These are phyloP conservation scores for Prosopis cineraria DNA, from an alignment of 306 rosid genomes.

Conservation along the genomic window DNA sequence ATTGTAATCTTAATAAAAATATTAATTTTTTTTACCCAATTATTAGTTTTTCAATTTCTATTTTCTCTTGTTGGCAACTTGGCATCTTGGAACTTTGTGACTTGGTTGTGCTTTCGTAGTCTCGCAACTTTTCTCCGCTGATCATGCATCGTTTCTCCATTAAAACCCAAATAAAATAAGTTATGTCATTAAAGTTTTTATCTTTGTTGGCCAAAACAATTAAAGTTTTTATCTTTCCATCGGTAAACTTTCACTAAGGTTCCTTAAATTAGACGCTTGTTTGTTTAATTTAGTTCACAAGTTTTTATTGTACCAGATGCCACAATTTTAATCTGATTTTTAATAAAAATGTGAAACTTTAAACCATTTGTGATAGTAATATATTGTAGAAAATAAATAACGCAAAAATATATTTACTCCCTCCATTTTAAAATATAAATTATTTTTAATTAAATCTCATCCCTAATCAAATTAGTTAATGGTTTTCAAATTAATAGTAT, in stretches of 20 bases:
- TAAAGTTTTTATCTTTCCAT: not conserved
- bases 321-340: not conserved
- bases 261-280: not conserved
- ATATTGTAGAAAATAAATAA: too few relatives aligned
- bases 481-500: too few relatives aligned
- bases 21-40: too few relatives aligned
- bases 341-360: not conserved
- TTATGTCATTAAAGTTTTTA: not conserved
- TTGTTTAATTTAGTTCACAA: not conserved
- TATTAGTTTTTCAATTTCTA: not conserved
- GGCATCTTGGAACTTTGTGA: not conserved
- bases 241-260: not conserved
- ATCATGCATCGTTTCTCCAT: constrained; percentile 15
- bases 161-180: not conserved
- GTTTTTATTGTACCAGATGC: not conserved
- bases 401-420: too few relatives aligned
- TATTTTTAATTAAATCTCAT: too few relatives aligned
- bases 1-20: too few relatives aligned
- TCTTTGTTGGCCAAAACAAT: too few relatives aligned
- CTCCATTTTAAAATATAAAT: too few relatives aligned
- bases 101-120: not conserved
- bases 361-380: too few relatives aligned
- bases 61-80: not conserved
- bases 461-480: too few relatives aligned
- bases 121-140: constrained; percentile 27